phyloP scores from a whole-genome alignment of 2,329 filamentous ascomycete species.

The Colletotrichum musae region DNA sequence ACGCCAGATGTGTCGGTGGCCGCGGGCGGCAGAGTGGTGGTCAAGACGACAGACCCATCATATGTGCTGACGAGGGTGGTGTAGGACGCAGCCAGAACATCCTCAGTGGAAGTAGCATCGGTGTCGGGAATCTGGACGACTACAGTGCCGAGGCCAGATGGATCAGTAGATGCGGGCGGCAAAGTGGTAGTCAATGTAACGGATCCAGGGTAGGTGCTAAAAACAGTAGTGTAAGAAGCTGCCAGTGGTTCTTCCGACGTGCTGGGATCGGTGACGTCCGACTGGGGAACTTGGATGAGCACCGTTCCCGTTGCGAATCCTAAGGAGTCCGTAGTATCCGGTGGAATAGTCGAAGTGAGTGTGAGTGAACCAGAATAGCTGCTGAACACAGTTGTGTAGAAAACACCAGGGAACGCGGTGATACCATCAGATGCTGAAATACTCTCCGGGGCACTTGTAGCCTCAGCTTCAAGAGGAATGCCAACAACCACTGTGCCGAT shows the following conservation, averaged over 20 bases:
- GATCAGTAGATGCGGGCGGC: not conserved
- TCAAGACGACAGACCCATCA: not conserved
- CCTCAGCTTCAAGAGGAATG: not conserved
- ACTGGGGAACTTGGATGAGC: constrained; percentile 7
- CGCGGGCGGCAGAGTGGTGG: not conserved
- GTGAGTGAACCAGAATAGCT: constrained; percentile 5
- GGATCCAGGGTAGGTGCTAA: constrained; percentile 11
- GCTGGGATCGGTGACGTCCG: not conserved
- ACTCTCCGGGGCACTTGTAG: not conserved
- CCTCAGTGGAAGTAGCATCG: not conserved
- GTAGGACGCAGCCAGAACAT: not conserved
- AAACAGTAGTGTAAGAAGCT: constrained; percentile 18
- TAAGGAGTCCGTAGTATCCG: not conserved
- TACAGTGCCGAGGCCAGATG: constrained; percentile 21
- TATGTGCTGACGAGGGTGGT: not conserved
- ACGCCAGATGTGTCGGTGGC: not conserved
- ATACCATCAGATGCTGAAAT: not conserved
- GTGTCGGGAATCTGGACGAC: constrained; percentile 16
- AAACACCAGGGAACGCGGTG: not conserved
- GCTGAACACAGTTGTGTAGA: constrained; percentile 10
- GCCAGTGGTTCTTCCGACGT: not conserved
- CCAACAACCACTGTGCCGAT: not conserved
- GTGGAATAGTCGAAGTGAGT: not conserved
- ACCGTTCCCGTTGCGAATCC: constrained; percentile 7
- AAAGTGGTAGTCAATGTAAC: constrained; percentile 14